These are phyloP conservation scores for Anisodus tanguticus DNA, from an alignment of 257 asterid species.

Conservation along the genomic window DNA sequence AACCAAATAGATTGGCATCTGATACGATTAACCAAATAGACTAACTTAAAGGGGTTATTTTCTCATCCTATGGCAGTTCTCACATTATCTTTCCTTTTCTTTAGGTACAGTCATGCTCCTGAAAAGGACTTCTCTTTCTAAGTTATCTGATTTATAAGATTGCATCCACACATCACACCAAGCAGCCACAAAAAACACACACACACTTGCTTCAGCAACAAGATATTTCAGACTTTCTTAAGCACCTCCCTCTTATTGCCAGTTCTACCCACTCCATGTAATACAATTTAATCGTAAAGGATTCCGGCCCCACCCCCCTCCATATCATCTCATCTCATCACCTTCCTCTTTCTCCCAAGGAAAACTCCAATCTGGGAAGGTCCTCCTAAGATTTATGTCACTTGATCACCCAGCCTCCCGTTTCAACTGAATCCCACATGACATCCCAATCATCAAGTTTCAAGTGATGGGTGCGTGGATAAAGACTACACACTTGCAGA, in stretches of 20 bases:
- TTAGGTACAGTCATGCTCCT: background rate
- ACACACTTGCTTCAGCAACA: background rate
- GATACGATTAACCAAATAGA: background rate
- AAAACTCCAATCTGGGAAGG: background rate
- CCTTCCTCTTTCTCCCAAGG: background rate
- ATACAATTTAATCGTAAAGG: background rate
- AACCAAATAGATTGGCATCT: background rate
- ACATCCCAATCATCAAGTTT: conserved; percentile 2
- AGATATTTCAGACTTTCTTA: conserved; percentile 8
- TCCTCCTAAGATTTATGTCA: background rate
- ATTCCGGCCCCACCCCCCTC: background rate
- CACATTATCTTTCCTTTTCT: background rate
- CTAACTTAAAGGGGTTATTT: background rate
- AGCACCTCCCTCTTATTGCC: conserved; percentile 10
- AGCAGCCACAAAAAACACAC: background rate
- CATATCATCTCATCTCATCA: background rate
- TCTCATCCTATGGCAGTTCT: background rate
- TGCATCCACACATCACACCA: background rate
- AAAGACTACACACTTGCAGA: background rate
- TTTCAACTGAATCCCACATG: background rate
- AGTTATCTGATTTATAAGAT: background rate
- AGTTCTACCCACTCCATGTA: background rate
- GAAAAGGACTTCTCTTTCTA: background rate
- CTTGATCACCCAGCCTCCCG: background rate
- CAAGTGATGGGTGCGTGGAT: background rate